Evolutionary conservation across 129 eudicot species (phyloP).

Genomic region (Helianthus annuus): DNA sequence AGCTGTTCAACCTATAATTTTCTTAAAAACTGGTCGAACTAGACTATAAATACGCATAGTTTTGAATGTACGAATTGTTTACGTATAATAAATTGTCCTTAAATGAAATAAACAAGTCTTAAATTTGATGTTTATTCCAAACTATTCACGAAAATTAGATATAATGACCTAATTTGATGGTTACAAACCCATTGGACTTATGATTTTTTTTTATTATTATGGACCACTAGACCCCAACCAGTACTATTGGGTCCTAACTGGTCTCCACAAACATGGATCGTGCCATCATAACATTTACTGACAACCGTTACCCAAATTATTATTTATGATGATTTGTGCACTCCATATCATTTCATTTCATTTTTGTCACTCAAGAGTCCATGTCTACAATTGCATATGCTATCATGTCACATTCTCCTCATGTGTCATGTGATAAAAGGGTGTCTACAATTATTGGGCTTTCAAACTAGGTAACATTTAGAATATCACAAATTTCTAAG

Average conservation of each 20-base stretch:
- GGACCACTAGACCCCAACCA: slow-evolving; percentile 8
- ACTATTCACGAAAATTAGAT: not conserved
- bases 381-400: not conserved
- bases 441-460: not conserved
- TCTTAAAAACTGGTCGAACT: too few relatives aligned
- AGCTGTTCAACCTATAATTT: too few relatives aligned
- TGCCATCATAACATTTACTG: not conserved
- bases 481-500: too few relatives aligned
- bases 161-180: slow-evolving; percentile 3
- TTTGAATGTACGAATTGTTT: too few relatives aligned
- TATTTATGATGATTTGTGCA: not conserved
- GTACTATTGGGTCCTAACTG: not conserved
- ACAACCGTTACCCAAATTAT: not conserved
- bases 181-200: not conserved
- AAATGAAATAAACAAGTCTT: too few relatives aligned
- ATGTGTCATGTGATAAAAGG: not conserved
- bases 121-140: too few relatives aligned
- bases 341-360: not conserved
- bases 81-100: too few relatives aligned
- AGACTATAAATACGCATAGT: too few relatives aligned
- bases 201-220: slow-evolving; percentile 1
- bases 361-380: not conserved
- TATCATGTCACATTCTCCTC: not conserved
- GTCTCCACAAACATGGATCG: not conserved
- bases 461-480: too few relatives aligned